phyloP scores from a whole-genome alignment of 495 filamentous ascomycete species.

The Bathelium albidoporum region DNA sequence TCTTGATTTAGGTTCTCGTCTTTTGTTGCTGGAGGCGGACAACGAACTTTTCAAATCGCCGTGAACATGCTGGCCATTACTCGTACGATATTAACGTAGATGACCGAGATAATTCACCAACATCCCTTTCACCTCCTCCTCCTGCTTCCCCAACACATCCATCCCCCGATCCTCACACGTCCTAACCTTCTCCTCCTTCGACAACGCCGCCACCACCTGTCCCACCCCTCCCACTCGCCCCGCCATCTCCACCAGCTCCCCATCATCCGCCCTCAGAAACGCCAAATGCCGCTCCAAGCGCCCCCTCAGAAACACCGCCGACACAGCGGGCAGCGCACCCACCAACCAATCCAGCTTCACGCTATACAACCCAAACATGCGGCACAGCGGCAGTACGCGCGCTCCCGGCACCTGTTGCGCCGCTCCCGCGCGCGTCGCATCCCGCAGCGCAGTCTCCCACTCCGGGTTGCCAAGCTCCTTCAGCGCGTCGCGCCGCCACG shows the following conservation, averaged over 20 bases:
- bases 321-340: slow-evolving; percentile 26
- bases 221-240: slow-evolving; percentile 38
- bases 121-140: slow-evolving; percentile 22
- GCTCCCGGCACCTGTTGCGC: background rate
- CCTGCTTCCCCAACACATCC: slow-evolving; percentile 26
- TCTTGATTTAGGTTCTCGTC: too few species aligned
- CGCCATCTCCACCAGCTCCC: slow-evolving; percentile 32
- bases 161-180: slow-evolving; percentile 45
- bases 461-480: background rate
- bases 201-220: slow-evolving; percentile 30
- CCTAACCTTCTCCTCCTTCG: slow-evolving; percentile 44
- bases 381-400: slow-evolving; percentile 19
- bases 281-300: slow-evolving; percentile 35
- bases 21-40: too few species aligned
- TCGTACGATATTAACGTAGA: background rate
- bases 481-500: slow-evolving; percentile 25
- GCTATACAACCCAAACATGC: slow-evolving; percentile 36
- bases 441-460: slow-evolving; percentile 29
- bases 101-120: slow-evolving; percentile 4
- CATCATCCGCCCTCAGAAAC: slow-evolving; percentile 52
- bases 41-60: too few species aligned
- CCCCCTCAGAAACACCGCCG: slow-evolving; percentile 28
- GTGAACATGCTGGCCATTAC: too few species aligned
- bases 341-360: slow-evolving; percentile 37
- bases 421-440: slow-evolving; percentile 3